Evolutionary conservation across 2,329 filamentous ascomycete genomes (phyloP).

Genomic region (Fusarium oligoseptatum): DNA sequence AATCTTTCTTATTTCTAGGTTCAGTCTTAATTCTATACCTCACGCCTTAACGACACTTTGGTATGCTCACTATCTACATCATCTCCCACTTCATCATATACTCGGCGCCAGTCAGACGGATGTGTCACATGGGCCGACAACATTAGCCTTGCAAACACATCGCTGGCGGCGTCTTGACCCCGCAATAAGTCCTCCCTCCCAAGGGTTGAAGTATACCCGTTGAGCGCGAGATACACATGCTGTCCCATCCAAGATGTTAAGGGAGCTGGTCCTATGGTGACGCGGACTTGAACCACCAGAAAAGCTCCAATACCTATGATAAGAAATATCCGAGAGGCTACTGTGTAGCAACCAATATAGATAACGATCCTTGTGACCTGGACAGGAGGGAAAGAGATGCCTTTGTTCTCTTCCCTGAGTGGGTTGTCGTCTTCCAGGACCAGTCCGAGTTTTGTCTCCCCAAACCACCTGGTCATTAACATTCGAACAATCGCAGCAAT

Average conservation of each 20-base stretch:
- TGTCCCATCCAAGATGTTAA: background rate
- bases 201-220: background rate
- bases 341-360: no score
- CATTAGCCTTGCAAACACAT: background rate
- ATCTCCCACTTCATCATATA: background rate
- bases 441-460: background rate
- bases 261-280: background rate
- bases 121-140: background rate
- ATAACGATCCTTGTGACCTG: no score
- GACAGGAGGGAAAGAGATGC: no score
- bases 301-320: no score
- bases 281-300: no score
- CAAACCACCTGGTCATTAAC: background rate
- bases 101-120: background rate
- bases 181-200: background rate
- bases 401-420: no score
- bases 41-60: background rate
- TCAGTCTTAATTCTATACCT: background rate
- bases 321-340: no score
- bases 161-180: background rate
- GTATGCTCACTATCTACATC: background rate
- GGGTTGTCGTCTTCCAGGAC: no score
- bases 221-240: background rate
- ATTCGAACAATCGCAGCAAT: no score
- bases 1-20: background rate